A percentile compares a stretch with the other conserved stretches of the same genome.
phyloP scores from a whole-genome alignment of 225 moss, liverwort and hornwort genomes.

The Marchantia polymorpha region DNA sequence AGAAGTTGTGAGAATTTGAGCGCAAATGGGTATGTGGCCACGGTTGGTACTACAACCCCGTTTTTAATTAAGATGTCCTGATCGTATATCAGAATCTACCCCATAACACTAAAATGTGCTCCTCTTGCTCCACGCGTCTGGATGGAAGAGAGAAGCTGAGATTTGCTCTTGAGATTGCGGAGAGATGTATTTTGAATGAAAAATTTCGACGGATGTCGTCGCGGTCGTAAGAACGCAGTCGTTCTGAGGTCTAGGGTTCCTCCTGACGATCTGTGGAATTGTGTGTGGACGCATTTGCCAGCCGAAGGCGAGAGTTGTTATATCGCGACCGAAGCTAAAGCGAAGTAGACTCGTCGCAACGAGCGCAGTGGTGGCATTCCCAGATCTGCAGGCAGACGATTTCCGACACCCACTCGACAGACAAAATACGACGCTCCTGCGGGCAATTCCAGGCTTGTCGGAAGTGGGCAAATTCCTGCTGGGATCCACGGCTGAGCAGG shows the following conservation, averaged over 20 bases:
- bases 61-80: too few relatives aligned
- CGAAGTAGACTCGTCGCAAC: slow-evolving; percentile 3
- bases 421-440: slow-evolving; percentile 51
- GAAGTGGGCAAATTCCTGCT: slow-evolving; percentile 53
- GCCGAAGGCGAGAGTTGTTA: slow-evolving; percentile 20
- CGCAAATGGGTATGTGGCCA: neutral
- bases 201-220: neutral
- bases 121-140: neutral
- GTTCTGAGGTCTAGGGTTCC: neutral
- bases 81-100: too few relatives aligned
- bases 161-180: neutral
- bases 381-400: slow-evolving; percentile 55
- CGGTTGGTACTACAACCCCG: too few relatives aligned
- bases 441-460: slow-evolving; percentile 49
- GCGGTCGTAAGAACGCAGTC: neutral
- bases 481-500: slow-evolving; percentile 55
- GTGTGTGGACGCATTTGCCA: neutral
- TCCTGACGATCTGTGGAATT: neutral
- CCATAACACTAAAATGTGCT: neutral
- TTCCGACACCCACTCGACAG: slow-evolving; percentile 57
- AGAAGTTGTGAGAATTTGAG: neutral
- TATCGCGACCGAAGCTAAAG: slow-evolving; percentile 8
- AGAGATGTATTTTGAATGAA: neutral
- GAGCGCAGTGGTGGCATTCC: slow-evolving; percentile 38
- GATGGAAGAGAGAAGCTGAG: neutral